Conservation (phyloP, 345 rosid genomes). For the Lenwebbia sp. region DNA sequence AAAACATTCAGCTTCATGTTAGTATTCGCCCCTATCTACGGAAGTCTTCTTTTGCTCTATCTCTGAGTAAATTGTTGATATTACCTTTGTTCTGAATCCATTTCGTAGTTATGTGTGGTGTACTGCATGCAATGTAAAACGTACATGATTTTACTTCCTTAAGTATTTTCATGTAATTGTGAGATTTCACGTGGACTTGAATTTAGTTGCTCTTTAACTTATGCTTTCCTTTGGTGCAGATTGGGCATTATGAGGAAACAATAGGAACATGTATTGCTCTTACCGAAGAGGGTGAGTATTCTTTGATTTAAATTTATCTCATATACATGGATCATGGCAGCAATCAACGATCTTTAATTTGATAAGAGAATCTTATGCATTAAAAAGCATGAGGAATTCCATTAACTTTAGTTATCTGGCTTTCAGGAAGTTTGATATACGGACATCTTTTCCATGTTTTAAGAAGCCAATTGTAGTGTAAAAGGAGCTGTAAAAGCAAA, state of each 20-base stretch:
- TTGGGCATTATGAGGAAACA: slow-evolving; percentile 54
- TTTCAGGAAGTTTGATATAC: neutral
- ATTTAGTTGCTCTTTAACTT: neutral
- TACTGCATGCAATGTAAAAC: neutral
- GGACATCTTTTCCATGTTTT: neutral
- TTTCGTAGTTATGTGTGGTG: neutral
- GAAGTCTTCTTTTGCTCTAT: neutral
- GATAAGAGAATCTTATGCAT: neutral
- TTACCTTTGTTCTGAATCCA: neutral
- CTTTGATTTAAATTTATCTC: neutral
- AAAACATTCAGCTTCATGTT: neutral
- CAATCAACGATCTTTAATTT: neutral
- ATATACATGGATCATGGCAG: neutral
- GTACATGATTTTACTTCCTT: neutral
- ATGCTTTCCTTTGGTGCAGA: slow-evolving; percentile 14
- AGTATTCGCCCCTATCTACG: neutral
- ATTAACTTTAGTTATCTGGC: neutral
- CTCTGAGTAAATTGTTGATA: neutral
- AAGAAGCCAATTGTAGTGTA: neutral
- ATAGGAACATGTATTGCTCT: slow-evolving; percentile 45
- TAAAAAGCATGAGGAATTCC: neutral
- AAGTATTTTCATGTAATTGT: neutral
- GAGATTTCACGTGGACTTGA: neutral
- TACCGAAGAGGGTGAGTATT: slow-evolving; percentile 26
- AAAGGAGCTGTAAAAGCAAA: neutral